These are phyloP conservation scores for Dorcoceras hygrometricum DNA, from an alignment of 257 asterid genomes.

Conservation along the genomic window DNA sequence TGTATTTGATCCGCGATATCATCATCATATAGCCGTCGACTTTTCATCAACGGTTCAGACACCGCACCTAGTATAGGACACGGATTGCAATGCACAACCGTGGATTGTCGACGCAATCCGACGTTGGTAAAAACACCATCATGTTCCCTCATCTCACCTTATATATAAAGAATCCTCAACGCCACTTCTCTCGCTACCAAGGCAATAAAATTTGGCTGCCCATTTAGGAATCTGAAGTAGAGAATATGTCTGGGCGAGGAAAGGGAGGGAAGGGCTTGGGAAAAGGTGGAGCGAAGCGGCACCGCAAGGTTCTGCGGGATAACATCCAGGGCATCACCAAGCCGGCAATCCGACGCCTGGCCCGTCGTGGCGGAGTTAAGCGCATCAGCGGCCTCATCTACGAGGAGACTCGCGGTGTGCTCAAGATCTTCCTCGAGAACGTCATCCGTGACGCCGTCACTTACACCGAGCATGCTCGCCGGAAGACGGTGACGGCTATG, in stretches of 20 bases:
- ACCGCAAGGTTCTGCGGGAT: conserved; percentile 51
- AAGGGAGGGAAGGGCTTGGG: conserved; percentile 62
- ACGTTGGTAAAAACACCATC: conserved; percentile 24
- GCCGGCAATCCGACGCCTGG: conserved; percentile 60
- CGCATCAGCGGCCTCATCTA: conserved; percentile 52
- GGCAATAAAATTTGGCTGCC: no score
- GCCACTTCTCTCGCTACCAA: background rate
- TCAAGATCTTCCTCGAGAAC: conserved; percentile 51
- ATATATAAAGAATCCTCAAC: conserved; percentile 15
- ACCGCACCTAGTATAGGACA: background rate
- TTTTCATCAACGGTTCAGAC: conserved; percentile 23
- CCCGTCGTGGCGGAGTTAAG: conserved; percentile 57
- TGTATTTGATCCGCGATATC: background rate
- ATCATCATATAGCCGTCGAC: conserved; percentile 21
- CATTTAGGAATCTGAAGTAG: background rate
- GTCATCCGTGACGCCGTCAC: conserved; percentile 55
- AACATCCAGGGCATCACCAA: conserved; percentile 57
- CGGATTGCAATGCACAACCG: conserved; percentile 30
- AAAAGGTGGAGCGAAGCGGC: conserved; percentile 60
- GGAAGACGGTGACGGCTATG: conserved; percentile 60
- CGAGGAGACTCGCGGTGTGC: conserved; percentile 54
- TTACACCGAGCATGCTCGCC: conserved; percentile 55
- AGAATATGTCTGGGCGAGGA: conserved; percentile 52
- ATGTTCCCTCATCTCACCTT: background rate
- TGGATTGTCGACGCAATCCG: conserved; percentile 25